Conservation (phyloP, 2,329 filamentous ascomycete species). For the Mycosphaerelloides madeirae region DNA sequence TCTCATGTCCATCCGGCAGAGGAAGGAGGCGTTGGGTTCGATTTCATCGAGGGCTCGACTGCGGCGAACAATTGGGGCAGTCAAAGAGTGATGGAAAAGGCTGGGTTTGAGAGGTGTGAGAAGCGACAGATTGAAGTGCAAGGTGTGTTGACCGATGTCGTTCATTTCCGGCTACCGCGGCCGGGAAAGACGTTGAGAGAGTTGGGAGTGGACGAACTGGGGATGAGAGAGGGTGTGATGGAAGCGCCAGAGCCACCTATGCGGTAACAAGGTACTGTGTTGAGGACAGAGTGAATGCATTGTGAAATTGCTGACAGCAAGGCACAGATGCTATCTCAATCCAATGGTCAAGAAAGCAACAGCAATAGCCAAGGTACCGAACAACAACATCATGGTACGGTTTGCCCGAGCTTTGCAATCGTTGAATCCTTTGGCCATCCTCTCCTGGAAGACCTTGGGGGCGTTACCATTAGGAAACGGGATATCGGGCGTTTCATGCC, state of each 20-base stretch:
- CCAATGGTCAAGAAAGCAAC: too few species aligned
- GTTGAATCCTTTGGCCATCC: not conserved
- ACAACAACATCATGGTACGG: not conserved
- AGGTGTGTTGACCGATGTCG: slow-evolving; percentile 32
- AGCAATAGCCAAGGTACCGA: not conserved
- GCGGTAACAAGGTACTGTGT: not conserved
- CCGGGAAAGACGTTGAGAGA: slow-evolving; percentile 24
- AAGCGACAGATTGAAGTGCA: slow-evolving; percentile 5
- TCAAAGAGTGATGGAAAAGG: slow-evolving; percentile 53
- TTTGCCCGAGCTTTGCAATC: not conserved
- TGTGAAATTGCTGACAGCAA: too few species aligned
- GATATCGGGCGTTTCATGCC: slow-evolving; percentile 17
- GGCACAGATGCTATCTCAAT: too few species aligned
- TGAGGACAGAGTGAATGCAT: too few species aligned
- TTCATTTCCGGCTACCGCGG: slow-evolving; percentile 33
- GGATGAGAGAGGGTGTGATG: not conserved
- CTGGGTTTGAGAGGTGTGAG: slow-evolving; percentile 45
- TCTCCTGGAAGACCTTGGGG: not conserved
- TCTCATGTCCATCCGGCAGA: slow-evolving; percentile 30
- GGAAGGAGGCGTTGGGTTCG: slow-evolving; percentile 25
- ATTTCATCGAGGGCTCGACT: slow-evolving; percentile 44
- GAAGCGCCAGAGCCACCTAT: not conserved
- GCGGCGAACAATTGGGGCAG: slow-evolving; percentile 50
- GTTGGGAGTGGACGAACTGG: slow-evolving; percentile 10
- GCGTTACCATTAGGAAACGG: slow-evolving; percentile 17